A percentile compares a stretch with the other conserved stretches of the same genome.
phyloP scores from a whole-genome alignment of 768 basidiomycete species.

The Macrolepiota dolichaula region DNA sequence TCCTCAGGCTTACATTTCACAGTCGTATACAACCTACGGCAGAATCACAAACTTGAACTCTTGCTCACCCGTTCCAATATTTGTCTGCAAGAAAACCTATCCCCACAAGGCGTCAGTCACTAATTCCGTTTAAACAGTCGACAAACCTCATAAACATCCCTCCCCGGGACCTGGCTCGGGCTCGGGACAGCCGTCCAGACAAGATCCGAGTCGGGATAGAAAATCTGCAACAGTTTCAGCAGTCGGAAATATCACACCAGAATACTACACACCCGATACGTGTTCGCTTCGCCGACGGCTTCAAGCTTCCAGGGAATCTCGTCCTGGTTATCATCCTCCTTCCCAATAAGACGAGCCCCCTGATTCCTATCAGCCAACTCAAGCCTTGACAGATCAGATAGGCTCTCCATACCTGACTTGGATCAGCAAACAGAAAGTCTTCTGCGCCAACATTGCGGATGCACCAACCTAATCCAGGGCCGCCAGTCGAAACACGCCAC shows the following conservation, averaged over 20 bases:
- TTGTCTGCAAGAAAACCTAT: neutral
- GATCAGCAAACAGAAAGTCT: neutral
- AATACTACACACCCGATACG: neutral
- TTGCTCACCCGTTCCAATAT: neutral
- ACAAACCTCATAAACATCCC: neutral
- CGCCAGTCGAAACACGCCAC: neutral
- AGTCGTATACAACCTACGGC: no score
- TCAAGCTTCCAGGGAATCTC: neutral
- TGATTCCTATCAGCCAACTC: no score
- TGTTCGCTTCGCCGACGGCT: neutral
- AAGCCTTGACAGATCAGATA: neutral
- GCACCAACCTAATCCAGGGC: neutral
- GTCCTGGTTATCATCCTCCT: neutral
- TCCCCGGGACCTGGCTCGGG: neutral
- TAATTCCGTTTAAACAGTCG: neutral
- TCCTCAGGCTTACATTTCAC: no score
- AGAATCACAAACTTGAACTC: neutral
- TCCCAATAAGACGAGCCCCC: neutral
- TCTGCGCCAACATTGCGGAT: neutral
- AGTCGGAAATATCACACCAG: neutral
- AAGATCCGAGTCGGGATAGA: neutral
- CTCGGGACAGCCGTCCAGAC: neutral
- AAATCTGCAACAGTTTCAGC: neutral
- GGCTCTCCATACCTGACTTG: neutral
- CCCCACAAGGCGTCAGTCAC: neutral